Conservation (phyloP, 2,329 filamentous ascomycete species). For the Aureobasidium sp. region DNA sequence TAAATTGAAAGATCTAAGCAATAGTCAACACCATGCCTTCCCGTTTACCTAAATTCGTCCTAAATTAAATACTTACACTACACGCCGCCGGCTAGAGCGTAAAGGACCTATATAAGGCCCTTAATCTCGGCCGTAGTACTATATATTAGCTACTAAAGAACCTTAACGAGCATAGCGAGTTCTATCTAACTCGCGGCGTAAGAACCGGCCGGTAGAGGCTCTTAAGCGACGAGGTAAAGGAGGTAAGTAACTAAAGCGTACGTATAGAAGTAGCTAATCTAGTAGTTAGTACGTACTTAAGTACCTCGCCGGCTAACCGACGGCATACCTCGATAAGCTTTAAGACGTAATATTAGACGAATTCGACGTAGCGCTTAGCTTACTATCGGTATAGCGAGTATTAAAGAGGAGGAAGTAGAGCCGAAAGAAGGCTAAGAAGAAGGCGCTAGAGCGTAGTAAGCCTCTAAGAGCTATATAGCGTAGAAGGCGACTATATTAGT, state of each 20-base stretch:
- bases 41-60: not conserved
- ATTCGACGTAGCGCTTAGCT: not conserved
- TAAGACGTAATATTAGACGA: not conserved
- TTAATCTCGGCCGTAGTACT: not conserved
- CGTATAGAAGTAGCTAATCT: not conserved
- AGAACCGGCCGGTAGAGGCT: not conserved
- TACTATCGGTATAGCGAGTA: not conserved
- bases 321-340: not conserved
- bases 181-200: not conserved
- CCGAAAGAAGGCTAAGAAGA: not conserved
- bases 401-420: not conserved
- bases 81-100: not conserved
- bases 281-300: not conserved
- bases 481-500: not conserved
- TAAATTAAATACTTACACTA: not conserved
- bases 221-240: not conserved
- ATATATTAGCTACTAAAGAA: not conserved
- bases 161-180: not conserved
- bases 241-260: not conserved
- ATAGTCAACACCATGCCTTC: not conserved
- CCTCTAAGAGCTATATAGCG: not conserved
- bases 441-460: not conserved
- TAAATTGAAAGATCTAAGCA: not conserved
- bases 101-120: not conserved
- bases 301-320: not conserved